Conservation (phyloP, 352 stramenopile genomes). For the Phytophthora pinifolia region DNA sequence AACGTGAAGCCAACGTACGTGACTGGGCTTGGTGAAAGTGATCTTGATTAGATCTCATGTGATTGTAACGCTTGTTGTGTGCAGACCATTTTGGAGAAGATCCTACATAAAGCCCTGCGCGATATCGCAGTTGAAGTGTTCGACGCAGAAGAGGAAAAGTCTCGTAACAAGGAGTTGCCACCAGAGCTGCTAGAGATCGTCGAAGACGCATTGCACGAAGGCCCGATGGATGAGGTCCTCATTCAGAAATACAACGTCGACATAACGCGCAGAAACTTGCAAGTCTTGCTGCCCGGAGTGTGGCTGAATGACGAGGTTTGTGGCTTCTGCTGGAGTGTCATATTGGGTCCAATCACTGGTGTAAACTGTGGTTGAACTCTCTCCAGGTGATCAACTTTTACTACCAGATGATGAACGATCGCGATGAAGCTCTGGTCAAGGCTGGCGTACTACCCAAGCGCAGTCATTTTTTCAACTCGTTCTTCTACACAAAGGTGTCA, state of each 20-base stretch:
- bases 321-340: background rate
- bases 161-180: conserved; percentile 53
- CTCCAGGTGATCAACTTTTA: conserved; percentile 87
- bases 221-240: conserved; percentile 58
- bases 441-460: conserved; percentile 44
- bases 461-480: conserved; percentile 89
- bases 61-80: background rate
- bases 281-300: conserved; percentile 61
- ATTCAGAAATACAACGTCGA: conserved; percentile 85
- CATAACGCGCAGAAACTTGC: conserved; percentile 71
- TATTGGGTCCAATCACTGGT: too few species aligned
- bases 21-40: background rate
- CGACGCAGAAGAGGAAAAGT: conserved; percentile 52
- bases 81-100: conserved; percentile 62
- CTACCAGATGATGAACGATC: conserved; percentile 76
- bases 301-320: conserved; percentile 86
- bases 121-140: conserved; percentile 59
- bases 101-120: conserved; percentile 56
- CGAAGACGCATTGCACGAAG: conserved; percentile 53
- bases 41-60: background rate
- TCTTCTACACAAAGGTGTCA: conserved; percentile 85
- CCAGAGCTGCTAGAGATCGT: conserved; percentile 67
- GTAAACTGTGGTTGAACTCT: background rate
- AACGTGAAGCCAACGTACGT: conserved; percentile 50
- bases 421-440: conserved; percentile 61